Evolutionary conservation across 495 filamentous ascomycete genomes (phyloP), one percentile per base, ranked within the genome.

Genomic region (Aspergillus nanangensis): DNA sequence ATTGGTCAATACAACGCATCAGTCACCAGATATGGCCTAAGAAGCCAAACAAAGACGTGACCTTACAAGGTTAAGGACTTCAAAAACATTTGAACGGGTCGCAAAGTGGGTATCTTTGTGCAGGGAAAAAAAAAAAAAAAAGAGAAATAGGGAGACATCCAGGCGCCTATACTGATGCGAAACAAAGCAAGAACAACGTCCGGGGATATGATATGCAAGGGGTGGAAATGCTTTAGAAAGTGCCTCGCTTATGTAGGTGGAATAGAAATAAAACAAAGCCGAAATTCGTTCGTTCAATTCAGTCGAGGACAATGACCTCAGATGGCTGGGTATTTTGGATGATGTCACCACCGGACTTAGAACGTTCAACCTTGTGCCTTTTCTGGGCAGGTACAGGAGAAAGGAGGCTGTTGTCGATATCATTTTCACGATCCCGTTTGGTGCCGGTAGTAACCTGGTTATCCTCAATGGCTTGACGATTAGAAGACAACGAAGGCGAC

Each of bases 231-330:
- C 25, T 7, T 29, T 29, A n/a, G n/a, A n/a, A n/a, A n/a, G n/a
- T n/a, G n/a, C n/a, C n/a, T 38, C 35, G 22, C 17, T 38, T 20
- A 38, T 38, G 35, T 25, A 29, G 25, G 25, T 5, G 25, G 25
- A 7, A 29, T 7, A 11, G 25, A 29, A 7, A 29, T 29, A n/a
- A n/a, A n/a, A n/a, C n/a, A n/a, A n/a, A 36, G 33, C 15, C n/a
- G 15, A 36, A 3, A 36, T 36, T 36, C 5, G 5, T 15, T 4
- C 33, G 33, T 17, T 21, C 18, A 21, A 21, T n/a, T 49, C 37
- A 70, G 25, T 72, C 67, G 21, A 70, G 29, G 33, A 64, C 53
- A 41, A 71, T 69, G 32, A 71, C 52, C 5, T 44, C 41, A 14
- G 47, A 38, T 20, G 58, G 50, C 11, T 54, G 48, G 29, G 18